These are phyloP conservation scores for Aaosphaeria arxii DNA, from an alignment of 2,329 filamentous ascomycete genomes.

Conservation along the genomic window DNA sequence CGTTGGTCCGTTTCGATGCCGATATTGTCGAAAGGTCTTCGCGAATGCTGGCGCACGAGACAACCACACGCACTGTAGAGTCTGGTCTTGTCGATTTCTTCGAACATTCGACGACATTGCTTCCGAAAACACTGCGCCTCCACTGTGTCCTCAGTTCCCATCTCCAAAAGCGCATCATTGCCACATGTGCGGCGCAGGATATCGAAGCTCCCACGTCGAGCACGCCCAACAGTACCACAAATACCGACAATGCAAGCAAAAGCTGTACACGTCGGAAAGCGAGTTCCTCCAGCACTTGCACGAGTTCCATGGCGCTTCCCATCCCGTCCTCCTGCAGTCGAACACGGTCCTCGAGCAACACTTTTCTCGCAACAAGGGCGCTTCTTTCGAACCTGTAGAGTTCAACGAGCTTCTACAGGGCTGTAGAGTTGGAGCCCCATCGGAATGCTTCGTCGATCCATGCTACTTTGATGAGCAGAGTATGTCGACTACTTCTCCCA, in stretches of 20 bases:
- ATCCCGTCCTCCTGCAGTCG: conserved; percentile 20
- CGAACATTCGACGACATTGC: conserved; percentile 32
- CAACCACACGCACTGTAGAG: conserved; percentile 30
- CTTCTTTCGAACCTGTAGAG: conserved; percentile 33
- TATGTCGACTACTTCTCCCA: conserved; percentile 6
- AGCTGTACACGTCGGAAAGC: conserved; percentile 30
- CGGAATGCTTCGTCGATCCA: conserved; percentile 22
- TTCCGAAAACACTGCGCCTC: conserved; percentile 28
- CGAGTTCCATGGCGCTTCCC: conserved; percentile 28
- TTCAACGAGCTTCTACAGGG: conserved; percentile 32
- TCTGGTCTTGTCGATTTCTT: conserved; percentile 35
- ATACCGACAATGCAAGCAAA: conserved; percentile 31
- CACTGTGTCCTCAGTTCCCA: conserved; percentile 29
- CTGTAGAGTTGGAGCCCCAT: conserved; percentile 21
- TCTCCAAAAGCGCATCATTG: conserved; percentile 35
- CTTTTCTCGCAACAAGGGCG: conserved; percentile 33
- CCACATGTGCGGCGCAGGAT: conserved; percentile 32
- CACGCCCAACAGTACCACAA: conserved; percentile 32
- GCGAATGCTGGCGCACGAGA: conserved; percentile 28
- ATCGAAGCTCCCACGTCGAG: conserved; percentile 28
- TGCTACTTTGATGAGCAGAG: conserved; percentile 12
- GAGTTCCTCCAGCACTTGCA: conserved; percentile 34
- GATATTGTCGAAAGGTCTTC: conserved; percentile 32
- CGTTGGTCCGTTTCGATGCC: conserved; percentile 31
- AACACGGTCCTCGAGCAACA: conserved; percentile 30